Evolutionary conservation across 2,329 filamentous ascomycete species (phyloP).

Genomic region (Xylariaceae sp.): DNA sequence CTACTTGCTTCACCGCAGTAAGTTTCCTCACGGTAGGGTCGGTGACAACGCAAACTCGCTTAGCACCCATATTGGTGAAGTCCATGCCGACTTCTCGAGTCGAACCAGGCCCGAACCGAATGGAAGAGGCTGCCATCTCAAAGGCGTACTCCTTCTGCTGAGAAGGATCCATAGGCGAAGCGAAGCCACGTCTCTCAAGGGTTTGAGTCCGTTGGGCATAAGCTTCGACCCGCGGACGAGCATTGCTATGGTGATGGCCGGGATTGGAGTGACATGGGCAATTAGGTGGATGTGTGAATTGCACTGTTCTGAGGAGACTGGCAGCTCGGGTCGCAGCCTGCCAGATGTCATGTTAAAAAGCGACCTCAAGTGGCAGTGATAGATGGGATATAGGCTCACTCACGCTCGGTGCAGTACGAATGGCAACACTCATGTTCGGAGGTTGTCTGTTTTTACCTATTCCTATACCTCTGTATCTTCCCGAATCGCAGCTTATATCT

Average conservation of each 20-base stretch:
- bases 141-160: conserved; percentile 94
- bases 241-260: conserved; percentile 64
- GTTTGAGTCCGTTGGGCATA: conserved; percentile 40
- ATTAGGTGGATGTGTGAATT: conserved; percentile 78
- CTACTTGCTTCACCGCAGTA: conserved; percentile 82
- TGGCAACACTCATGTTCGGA: conserved; percentile 29
- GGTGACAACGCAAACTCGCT: conserved; percentile 87
- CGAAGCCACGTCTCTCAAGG: conserved; percentile 47
- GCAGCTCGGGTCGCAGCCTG: conserved; percentile 59
- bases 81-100: conserved; percentile 99
- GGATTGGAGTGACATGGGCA: conserved; percentile 94
- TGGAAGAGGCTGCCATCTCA: conserved; percentile 94
- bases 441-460: background rate
- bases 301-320: conserved; percentile 78
- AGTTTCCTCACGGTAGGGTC: conserved; percentile 76
- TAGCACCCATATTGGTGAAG: conserved; percentile 81
- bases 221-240: conserved; percentile 43
- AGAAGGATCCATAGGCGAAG: conserved; percentile 67
- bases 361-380: background rate
- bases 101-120: conserved; percentile 86
- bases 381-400: conserved; percentile 17
- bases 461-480: background rate
- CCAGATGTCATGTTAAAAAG: conserved; percentile 5
- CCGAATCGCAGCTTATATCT: background rate
- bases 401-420: conserved; percentile 35